These are phyloP conservation scores for Phytopythium ostracodes DNA, from an alignment of 352 stramenopile genomes.

Conservation along the genomic window DNA sequence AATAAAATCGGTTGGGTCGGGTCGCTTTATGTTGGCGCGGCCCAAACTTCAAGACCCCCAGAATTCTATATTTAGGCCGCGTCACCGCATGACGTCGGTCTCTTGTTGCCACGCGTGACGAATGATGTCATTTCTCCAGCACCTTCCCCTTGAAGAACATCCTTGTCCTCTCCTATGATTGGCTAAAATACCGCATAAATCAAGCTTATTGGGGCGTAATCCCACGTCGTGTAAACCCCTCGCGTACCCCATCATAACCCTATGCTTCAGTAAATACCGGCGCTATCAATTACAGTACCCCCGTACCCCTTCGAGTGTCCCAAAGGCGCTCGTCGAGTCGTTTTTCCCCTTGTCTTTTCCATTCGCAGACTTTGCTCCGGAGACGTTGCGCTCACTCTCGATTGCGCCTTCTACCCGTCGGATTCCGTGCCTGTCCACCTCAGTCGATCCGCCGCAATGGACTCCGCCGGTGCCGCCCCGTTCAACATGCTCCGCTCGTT, in stretches of 20 bases:
- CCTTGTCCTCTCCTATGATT: neutral
- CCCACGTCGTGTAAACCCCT: constrained; percentile 3
- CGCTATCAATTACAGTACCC: neutral
- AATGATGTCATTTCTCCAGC: constrained; percentile 21
- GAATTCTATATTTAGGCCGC: constrained; percentile 12
- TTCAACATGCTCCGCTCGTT: constrained; percentile 64
- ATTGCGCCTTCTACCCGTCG: constrained; percentile 12
- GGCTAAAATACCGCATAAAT: neutral
- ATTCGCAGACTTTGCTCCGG: neutral
- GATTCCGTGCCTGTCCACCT: neutral
- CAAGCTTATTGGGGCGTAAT: constrained; percentile 3
- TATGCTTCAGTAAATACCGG: neutral
- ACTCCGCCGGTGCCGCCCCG: constrained; percentile 22
- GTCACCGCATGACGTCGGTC: constrained; percentile 22
- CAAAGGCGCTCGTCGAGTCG: constrained; percentile 19
- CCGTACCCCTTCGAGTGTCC: constrained; percentile 6
- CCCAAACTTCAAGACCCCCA: constrained; percentile 7
- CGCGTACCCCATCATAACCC: neutral
- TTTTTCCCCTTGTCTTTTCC: constrained; percentile 5
- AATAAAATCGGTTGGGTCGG: neutral
- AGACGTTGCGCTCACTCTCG: constrained; percentile 1
- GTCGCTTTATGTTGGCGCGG: neutral
- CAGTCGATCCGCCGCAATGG: constrained; percentile 22
- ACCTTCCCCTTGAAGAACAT: constrained; percentile 9
- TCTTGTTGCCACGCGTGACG: neutral